Evolutionary conservation across 352 stramenopile species (phyloP).

Genomic region (Pythium biforme): DNA sequence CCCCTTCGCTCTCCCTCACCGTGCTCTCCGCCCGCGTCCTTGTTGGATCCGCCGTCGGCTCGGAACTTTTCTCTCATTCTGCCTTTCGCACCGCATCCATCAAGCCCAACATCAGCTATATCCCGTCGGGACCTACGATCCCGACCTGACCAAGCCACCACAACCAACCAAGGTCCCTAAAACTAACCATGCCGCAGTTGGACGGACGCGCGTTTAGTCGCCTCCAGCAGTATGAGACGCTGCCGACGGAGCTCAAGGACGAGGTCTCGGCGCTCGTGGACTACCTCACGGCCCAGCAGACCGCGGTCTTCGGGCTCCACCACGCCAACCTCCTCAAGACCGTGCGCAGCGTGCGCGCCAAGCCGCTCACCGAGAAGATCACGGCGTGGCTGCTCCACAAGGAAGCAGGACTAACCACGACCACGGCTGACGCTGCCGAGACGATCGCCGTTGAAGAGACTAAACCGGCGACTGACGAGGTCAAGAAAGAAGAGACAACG

Average conservation of each 20-base stretch:
- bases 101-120: not conserved
- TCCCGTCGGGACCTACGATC: not conserved
- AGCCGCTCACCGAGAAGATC: constrained; percentile 21
- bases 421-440: not conserved
- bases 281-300: constrained; percentile 44
- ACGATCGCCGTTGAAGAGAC: not conserved
- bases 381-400: constrained; percentile 10
- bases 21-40: not conserved
- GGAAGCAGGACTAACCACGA: not conserved
- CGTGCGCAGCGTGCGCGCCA: constrained; percentile 42
- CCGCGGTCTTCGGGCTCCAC: constrained; percentile 21
- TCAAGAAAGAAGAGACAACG: not conserved
- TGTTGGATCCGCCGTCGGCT: not conserved
- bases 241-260: constrained; percentile 13
- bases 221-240: constrained; percentile 20
- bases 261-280: constrained; percentile 26
- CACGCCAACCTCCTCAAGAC: constrained; percentile 42
- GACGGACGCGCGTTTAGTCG: constrained; percentile 27
- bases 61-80: constrained; percentile 4
- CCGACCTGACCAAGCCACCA: constrained; percentile 1
- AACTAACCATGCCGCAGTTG: constrained; percentile 12
- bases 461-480: not conserved
- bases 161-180: not conserved
- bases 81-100: not conserved
- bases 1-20: not conserved